Evolutionary conservation across 768 basidiomycete species (phyloP).

Genomic region (Dendrothele bispora): DNA sequence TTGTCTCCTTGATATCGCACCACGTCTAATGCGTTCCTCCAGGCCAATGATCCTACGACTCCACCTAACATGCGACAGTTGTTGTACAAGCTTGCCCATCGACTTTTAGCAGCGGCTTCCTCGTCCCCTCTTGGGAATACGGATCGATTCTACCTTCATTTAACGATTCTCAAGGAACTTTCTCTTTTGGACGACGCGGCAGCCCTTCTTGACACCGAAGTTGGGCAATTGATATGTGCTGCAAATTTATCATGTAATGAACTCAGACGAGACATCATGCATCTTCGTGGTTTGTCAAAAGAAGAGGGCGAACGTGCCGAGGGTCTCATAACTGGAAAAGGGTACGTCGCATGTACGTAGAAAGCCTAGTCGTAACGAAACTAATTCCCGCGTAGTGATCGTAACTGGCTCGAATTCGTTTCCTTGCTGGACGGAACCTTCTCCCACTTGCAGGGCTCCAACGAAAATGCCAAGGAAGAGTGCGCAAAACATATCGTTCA

Average conservation of each 20-base stretch:
- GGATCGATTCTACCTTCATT: constrained; percentile 78
- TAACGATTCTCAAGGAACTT: constrained; percentile 70
- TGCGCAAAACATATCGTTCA: constrained; percentile 39
- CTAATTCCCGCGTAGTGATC: constrained; percentile 49
- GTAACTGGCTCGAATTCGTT: constrained; percentile 86
- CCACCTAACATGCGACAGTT: constrained; percentile 61
- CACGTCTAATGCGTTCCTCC: constrained; percentile 1
- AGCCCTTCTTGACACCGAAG: constrained; percentile 64
- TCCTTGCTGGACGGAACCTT: constrained; percentile 73
- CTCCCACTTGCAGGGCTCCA: constrained; percentile 28
- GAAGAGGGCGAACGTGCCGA: constrained; percentile 67
- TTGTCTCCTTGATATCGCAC: neutral
- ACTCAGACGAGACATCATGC: constrained; percentile 71
- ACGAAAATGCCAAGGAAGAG: constrained; percentile 35
- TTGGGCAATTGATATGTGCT: constrained; percentile 65
- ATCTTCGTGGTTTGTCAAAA: constrained; percentile 48
- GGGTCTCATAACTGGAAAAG: constrained; percentile 56
- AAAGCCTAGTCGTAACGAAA: neutral
- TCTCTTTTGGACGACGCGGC: constrained; percentile 69
- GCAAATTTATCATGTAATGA: constrained; percentile 76
- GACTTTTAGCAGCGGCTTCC: constrained; percentile 64
- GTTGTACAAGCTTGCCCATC: constrained; percentile 75
- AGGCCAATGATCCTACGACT: constrained; percentile 74
- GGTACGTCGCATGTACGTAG: constrained; percentile 39
- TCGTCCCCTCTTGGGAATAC: constrained; percentile 63